These are phyloP conservation scores for Trichoderma cornu-damae DNA, from an alignment of 2,329 filamentous ascomycete genomes.

Conservation along the genomic window DNA sequence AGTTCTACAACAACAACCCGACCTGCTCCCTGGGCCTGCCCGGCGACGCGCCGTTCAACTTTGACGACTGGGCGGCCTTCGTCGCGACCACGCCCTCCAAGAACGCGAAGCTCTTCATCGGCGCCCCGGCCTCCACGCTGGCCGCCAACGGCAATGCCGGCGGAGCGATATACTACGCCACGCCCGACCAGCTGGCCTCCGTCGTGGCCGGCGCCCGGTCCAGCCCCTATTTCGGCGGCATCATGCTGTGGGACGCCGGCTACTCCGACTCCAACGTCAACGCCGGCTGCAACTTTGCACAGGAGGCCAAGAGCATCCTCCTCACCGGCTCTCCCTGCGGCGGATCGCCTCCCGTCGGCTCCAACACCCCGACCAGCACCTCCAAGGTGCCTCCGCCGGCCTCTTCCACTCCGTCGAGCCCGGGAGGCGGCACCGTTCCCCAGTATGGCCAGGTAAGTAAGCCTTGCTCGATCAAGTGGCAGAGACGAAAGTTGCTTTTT, in stretches of 20 bases:
- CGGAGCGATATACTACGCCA: conserved; percentile 27
- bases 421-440: not conserved
- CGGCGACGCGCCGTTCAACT: conserved; percentile 32
- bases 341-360: conserved; percentile 20
- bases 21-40: conserved; percentile 7
- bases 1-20: conserved; percentile 44
- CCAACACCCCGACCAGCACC: conserved; percentile 22
- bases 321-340: conserved; percentile 1
- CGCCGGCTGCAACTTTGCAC: conserved; percentile 2
- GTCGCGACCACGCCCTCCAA: conserved; percentile 26
- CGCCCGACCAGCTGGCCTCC: conserved; percentile 22
- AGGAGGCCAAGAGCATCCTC: conserved; percentile 13
- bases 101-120: conserved; percentile 33
- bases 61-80: conserved; percentile 29
- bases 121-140: conserved; percentile 28
- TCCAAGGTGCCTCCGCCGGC: not conserved
- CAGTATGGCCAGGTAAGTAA: conserved; percentile 17
- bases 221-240: not conserved
- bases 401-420: not conserved
- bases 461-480: too few species aligned
- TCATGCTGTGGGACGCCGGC: conserved; percentile 9
- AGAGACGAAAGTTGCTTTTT: too few species aligned
- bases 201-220: not conserved
- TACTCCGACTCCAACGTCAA: not conserved
- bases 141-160: conserved; percentile 23